Base-by-base conservation (phyloP, 805 yeast genomes). In the Ogataea pini region DNA sequence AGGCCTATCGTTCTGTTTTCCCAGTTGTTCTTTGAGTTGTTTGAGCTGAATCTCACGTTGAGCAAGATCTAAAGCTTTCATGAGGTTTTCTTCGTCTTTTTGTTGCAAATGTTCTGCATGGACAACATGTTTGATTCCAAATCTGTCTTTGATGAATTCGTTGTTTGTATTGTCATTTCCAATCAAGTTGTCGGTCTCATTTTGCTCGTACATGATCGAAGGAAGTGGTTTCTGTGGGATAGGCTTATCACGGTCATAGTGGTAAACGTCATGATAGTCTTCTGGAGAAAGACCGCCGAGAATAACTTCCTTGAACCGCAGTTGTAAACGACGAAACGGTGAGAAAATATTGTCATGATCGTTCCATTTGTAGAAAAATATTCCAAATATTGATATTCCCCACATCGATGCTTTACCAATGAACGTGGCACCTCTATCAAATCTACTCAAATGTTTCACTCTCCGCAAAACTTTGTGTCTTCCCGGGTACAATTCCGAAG, bases 351-450 rank as follows among this genome's bases (percentile, higher is more conserved):
- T 83, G 48, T 88, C 92, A 53, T 79, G 78, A 49, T 88, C 94
- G 60, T 89, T 87, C 96, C 96, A 88, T 44, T 89, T 72, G 63
- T 83, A 79, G 68, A 87, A 83, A 63, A 89, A 89, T 2, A 85
- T 77, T 18, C 82, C 81, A 58, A 83, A 85, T 1, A 78, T 62
- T 20, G 79, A 66, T 7, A 85, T 65, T 0, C 78, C 73, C 27
- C 72, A 69, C 7, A 80, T 77, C 27, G 80, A 57, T 7, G 77
- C 59, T 33, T 75, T 73, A 0, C 85, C 83, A 19, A 84, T 75
- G 63, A 78, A 66, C 47, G 78, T 71, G 6, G 86, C 78, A 5
- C 94, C 95, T 16, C 71, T 69, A 52, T 79, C 76, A 57, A 85
- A 81, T 25, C 77, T 64, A 34, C 67, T 65, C 50, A 79, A 72